Percentiles rank a stretch among this genome's conserved stretches.
These are phyloP conservation scores for Ustilago shanxiensis DNA, from an alignment of 1,284 basidiomycete species.

Conservation along the genomic window DNA sequence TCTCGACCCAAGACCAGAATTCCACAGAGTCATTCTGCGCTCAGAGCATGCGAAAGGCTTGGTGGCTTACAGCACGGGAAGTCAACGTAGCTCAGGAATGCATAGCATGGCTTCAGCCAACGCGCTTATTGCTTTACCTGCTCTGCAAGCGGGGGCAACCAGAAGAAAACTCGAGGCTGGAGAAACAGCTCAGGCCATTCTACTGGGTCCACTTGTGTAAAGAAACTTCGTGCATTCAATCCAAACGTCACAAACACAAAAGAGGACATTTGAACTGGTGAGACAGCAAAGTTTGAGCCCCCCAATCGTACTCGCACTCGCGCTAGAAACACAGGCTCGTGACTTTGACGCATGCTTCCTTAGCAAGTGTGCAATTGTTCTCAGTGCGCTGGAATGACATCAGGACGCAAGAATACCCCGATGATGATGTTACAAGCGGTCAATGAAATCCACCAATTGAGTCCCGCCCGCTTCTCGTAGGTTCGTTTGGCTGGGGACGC, in stretches of 20 bases:
- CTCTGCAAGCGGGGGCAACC: neutral
- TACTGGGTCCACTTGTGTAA: slow-evolving; percentile 46
- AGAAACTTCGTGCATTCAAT: too few relatives aligned
- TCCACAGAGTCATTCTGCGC: slow-evolving; percentile 80
- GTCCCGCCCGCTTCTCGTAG: slow-evolving; percentile 13
- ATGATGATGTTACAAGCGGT: slow-evolving; percentile 12
- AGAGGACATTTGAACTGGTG: too few relatives aligned
- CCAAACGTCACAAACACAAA: too few relatives aligned
- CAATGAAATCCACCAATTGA: slow-evolving; percentile 24
- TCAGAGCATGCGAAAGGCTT: slow-evolving; percentile 73
- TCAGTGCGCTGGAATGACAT: too few relatives aligned
- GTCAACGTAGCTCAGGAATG: slow-evolving; percentile 63
- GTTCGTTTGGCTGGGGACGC: slow-evolving; percentile 19
- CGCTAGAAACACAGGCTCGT: neutral
- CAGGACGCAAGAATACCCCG: too few relatives aligned
- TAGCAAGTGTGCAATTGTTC: too few relatives aligned
- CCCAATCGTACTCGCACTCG: neutral
- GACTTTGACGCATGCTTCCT: too few relatives aligned
- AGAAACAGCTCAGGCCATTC: slow-evolving; percentile 29
- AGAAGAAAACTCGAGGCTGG: slow-evolving; percentile 14
- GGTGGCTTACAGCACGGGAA: slow-evolving; percentile 74
- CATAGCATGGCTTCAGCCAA: slow-evolving; percentile 65
- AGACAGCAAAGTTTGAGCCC: too few relatives aligned
- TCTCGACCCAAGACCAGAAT: slow-evolving; percentile 82
- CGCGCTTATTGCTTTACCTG: slow-evolving; percentile 58